Percentiles rank a stretch among this genome's conserved stretches.
Evolutionary conservation across 352 stramenopile species (phyloP).

Genomic region (Phytopythium oedochilum): DNA sequence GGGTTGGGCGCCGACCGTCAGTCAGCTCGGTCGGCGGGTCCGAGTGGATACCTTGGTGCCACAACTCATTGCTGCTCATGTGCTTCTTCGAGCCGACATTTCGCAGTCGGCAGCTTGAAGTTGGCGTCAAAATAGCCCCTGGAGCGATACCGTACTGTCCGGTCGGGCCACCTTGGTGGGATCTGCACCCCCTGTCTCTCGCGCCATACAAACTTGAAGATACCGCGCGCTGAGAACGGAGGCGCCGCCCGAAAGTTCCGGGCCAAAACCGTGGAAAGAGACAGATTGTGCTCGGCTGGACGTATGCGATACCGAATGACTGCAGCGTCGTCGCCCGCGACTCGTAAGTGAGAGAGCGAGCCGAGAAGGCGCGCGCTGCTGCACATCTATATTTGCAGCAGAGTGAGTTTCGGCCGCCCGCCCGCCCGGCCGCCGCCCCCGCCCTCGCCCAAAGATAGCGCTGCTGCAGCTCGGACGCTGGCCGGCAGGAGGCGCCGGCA

Average conservation of each 20-base stretch:
- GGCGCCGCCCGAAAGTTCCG: too few relatives aligned
- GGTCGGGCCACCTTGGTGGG: not conserved
- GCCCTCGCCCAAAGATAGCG: slow-evolving; percentile 2
- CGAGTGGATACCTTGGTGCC: too few relatives aligned
- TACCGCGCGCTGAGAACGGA: not conserved
- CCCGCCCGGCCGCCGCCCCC: too few relatives aligned
- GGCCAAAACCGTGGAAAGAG: not conserved
- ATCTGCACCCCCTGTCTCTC: not conserved
- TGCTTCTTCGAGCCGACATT: too few relatives aligned
- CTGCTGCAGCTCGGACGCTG: slow-evolving; percentile 2
- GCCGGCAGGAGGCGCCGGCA: not conserved
- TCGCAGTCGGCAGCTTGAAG: not conserved
- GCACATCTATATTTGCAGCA: slow-evolving; percentile 2
- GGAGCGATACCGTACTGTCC: not conserved
- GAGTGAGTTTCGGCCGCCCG: not conserved
- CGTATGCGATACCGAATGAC: not conserved
- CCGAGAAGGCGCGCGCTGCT: not conserved
- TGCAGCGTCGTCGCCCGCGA: not conserved
- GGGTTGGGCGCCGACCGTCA: too few relatives aligned
- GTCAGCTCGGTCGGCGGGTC: too few relatives aligned
- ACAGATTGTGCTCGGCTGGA: not conserved
- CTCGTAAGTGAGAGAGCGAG: not conserved
- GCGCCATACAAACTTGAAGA: not conserved
- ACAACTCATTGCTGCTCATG: too few relatives aligned
- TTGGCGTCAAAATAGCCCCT: not conserved